A percentile compares a stretch with the other conserved stretches of the same genome.
Conservation (phyloP, 148 eudicot species). For the Cornus suecica region DNA sequence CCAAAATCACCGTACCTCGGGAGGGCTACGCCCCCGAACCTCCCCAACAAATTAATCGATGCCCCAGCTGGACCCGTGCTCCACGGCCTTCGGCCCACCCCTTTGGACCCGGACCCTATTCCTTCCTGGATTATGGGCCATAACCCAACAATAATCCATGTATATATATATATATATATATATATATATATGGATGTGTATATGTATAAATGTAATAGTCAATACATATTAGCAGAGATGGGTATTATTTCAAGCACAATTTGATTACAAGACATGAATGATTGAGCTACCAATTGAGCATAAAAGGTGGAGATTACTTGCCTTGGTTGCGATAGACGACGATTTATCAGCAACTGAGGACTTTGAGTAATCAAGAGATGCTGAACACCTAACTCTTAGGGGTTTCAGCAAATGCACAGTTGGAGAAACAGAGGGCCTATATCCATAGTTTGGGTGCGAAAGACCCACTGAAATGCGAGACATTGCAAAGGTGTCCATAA, state of each 20-base stretch:
- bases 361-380: conserved; percentile 44
- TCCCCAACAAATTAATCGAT: too few relatives aligned
- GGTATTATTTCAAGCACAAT: background rate
- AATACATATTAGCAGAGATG: background rate
- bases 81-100: too few relatives aligned
- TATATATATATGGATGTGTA: background rate
- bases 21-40: too few relatives aligned
- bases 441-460: conserved; percentile 25
- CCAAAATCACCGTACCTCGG: too few relatives aligned
- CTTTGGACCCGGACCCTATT: too few relatives aligned
- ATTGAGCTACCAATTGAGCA: background rate
- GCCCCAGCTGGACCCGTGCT: too few relatives aligned
- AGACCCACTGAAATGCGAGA: conserved; percentile 27
- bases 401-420: conserved; percentile 20
- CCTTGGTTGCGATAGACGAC: conserved; percentile 29
- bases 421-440: conserved; percentile 11
- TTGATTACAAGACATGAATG: background rate
- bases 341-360: conserved; percentile 29
- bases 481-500: conserved; percentile 47
- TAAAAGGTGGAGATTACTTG: conserved; percentile 2
- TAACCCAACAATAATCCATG: too few relatives aligned
- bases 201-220: too few relatives aligned
- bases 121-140: too few relatives aligned
- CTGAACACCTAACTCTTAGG: conserved; percentile 35
- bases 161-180: too few relatives aligned